phyloP scores from a whole-genome alignment of 108 stramenopile genomes.

The Pseudonitzschia multiseries region DNA sequence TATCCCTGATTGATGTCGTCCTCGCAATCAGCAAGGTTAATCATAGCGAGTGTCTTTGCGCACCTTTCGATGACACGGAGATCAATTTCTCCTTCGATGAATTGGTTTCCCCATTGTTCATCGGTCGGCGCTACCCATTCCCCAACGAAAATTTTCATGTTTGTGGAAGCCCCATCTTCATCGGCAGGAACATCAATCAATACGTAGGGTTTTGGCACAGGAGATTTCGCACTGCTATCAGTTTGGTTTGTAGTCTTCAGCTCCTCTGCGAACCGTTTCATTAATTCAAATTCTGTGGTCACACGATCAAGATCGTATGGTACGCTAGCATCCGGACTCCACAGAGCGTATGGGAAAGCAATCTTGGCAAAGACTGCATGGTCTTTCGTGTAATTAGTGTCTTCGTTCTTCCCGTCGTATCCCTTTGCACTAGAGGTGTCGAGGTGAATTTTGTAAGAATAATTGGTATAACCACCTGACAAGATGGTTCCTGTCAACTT shows the following conservation, averaged over 20 bases:
- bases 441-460: conserved; percentile 25
- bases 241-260: not conserved
- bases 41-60: conserved; percentile 42
- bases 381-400: not conserved
- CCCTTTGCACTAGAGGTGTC: not conserved
- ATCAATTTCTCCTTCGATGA: conserved; percentile 54
- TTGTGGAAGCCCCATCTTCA: conserved; percentile 5
- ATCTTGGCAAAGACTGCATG: conserved; percentile 40
- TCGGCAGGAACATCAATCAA: conserved; percentile 30
- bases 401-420: not conserved
- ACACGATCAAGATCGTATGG: conserved; percentile 19
- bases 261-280: conserved; percentile 21
- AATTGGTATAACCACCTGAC: conserved; percentile 37
- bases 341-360: conserved; percentile 30
- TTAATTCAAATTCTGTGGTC: conserved; percentile 24
- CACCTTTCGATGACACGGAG: conserved; percentile 39
- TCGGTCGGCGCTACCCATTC: conserved; percentile 41
- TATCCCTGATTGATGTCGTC: conserved; percentile 22
- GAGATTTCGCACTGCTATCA: conserved; percentile 6
- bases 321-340: conserved; percentile 23
- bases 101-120: conserved; percentile 40
- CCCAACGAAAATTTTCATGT: conserved; percentile 32
- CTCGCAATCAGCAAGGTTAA: conserved; percentile 32
- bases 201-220: conserved; percentile 30
- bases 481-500: conserved; percentile 16